Evolutionary conservation across 352 stramenopile genomes (phyloP), one percentile per base, ranked within the genome.

Genomic region (Globisporangium echinulatum): DNA sequence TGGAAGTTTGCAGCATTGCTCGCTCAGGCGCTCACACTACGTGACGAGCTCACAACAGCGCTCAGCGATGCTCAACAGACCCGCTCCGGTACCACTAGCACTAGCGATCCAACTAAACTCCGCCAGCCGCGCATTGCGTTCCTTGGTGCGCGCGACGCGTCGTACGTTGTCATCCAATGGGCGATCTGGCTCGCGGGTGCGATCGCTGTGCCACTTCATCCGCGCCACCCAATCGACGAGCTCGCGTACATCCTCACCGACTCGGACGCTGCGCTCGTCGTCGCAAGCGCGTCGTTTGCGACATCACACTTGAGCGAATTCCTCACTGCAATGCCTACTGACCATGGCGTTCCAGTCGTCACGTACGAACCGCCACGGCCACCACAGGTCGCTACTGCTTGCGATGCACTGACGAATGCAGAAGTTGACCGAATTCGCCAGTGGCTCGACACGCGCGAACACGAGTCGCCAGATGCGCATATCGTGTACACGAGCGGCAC

Each of bases 401-500:
- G 19, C 19, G 19, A 25, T 17, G 5, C 5, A 15, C 11, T n/a
- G 43, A 48, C 14, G 5, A n/a, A 3, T 13, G 11, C 3, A 17
- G 43, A 6, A n/a, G 6, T 17, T 33, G 25, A 33, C 25, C 25
- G 25, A 33, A 33, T 33, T 43, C 58, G 69, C n/a, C 6, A 66
- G 5, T 88, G 74, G 74, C 25, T 86, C 11, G 54, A 63, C 2
- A 61, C 54, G 1, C 53, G 36, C 7, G 64, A 71, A 38, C 57
- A 67, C 49, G 62, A 62, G n/a, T 57, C 64, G 7, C 48, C 38
- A 14, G 70, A 64, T 0, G 75, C 78, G 1, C 77, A 85, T 37
- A 86, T 88, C 52, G 67, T 96, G 33, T 96, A 93, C 71, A 96
- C 88, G 5, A 92, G 79, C 59, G 86, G 88, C 38, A 96, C 86